Evolutionary conservation across 1,284 basidiomycete species (phyloP), one percentile per base, ranked within the genome.

Genomic region (Polyporus tsugae): DNA sequence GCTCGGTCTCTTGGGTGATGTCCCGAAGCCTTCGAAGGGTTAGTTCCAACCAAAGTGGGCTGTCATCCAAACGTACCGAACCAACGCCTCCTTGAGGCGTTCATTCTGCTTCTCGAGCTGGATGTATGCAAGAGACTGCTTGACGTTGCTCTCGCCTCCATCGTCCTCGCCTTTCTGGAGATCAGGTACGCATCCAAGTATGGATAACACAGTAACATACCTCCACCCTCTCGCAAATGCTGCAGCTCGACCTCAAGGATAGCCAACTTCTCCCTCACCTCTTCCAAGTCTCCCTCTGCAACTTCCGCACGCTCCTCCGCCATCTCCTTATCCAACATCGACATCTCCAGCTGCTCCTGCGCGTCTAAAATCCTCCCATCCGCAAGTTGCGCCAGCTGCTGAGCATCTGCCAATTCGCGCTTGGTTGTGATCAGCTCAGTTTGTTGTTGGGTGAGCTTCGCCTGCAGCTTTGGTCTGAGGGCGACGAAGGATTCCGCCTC

Each of bases 71-170:
- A 77, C 84, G 36, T 53, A 94, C 93, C 91, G 87, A 60, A 98
- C 86, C 29, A 99, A 85, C 13, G 97, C 97, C 75, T 98, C 97
- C 80, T 98, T 98, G 63, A 99, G 82, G 10, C 97, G 84, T 75
- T 96, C 95, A 73, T 99, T 99, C 78, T 99, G 97, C 80, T 96
- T 98, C 82, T 98, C 96, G 1, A 99, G 87, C 77, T 98, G 96
- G 13, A 97, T 91, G 76, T 92, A 96, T 1, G 93, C 93, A 57
- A 98, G 77, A 0, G 92, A 90, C 67, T 88, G 86, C 73, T 90
- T 91, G 13, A 85, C 83, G 53, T 81, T 82, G 10, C 80, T 81
- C 59, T 86, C 88, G 1, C 78, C 76, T 46, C 81, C 81, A 33
- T 81, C 82, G 11, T 84, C 84, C 0, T 73, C 80, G n/a, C n/a